phyloP scores from a whole-genome alignment of 768 basidiomycete genomes.

The Botryobasidium botryosum region DNA sequence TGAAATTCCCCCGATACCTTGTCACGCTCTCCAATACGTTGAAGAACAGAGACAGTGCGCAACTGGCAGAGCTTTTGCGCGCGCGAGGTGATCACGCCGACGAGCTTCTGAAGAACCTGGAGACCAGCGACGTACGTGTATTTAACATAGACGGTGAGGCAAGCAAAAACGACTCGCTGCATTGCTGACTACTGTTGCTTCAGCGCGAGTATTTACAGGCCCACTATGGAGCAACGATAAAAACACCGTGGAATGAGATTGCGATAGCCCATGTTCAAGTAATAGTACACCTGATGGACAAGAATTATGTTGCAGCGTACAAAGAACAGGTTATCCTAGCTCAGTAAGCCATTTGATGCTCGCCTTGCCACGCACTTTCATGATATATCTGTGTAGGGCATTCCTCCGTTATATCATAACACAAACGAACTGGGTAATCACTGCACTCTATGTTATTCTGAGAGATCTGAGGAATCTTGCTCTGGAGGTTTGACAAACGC shows the following conservation, averaged over 20 bases:
- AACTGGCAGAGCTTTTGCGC: no score
- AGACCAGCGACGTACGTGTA: no score
- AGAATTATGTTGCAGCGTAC: slow-evolving; percentile 55
- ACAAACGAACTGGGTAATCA: slow-evolving; percentile 76
- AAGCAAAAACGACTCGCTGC: no score
- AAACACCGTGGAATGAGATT: slow-evolving; percentile 80
- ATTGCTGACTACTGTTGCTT: no score
- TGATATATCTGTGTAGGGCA: slow-evolving; percentile 24
- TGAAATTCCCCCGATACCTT: no score
- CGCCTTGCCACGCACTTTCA: neutral
- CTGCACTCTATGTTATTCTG: slow-evolving; percentile 63
- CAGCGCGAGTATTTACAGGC: no score
- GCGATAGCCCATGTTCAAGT: slow-evolving; percentile 68
- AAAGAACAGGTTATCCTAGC: slow-evolving; percentile 63
- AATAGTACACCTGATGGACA: slow-evolving; percentile 50
- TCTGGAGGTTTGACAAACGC: slow-evolving; percentile 40
- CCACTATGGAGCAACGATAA: no score
- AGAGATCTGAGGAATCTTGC: slow-evolving; percentile 74
- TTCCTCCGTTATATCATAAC: slow-evolving; percentile 68
- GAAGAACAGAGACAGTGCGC: no score
- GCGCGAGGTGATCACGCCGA: no score
- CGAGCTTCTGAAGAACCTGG: no score
- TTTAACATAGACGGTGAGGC: no score
- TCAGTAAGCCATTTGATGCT: slow-evolving; percentile 35
- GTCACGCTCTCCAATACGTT: no score